Evolutionary conservation across 441 rosid species (phyloP).

Genomic region (Gossypium schwendimanii): DNA sequence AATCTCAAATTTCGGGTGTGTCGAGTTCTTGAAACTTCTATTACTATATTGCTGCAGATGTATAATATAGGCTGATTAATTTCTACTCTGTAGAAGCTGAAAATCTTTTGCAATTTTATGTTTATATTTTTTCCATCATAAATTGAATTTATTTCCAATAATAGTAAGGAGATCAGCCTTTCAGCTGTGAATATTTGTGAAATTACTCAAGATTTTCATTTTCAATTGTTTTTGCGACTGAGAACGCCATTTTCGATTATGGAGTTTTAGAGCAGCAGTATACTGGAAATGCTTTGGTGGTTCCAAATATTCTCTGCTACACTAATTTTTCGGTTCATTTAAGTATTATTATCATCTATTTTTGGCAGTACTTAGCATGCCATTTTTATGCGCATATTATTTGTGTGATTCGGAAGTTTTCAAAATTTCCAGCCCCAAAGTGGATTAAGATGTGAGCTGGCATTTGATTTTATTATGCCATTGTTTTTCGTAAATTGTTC

Average conservation of each 20-base stretch:
- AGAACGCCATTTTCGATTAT: no score
- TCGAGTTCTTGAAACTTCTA: conserved; percentile 12
- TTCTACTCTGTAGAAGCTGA: not conserved
- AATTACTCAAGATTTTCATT: not conserved
- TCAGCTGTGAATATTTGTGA: no score
- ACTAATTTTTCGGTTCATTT: not conserved
- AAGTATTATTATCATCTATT: not conserved
- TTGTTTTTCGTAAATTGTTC: not conserved
- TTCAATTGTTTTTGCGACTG: not conserved
- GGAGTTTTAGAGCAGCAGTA: not conserved
- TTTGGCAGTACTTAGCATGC: not conserved
- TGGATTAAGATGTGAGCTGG: not conserved
- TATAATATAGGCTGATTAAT: not conserved
- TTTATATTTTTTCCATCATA: not conserved
- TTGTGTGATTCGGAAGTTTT: not conserved
- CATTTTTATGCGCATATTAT: not conserved
- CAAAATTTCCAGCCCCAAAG: not conserved
- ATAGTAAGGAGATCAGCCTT: not conserved
- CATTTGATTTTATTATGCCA: not conserved
- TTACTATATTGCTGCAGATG: not conserved
- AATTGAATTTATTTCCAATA: not conserved
- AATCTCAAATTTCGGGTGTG: not conserved
- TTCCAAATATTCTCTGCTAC: no score
- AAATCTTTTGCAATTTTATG: not conserved
- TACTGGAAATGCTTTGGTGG: no score